These are phyloP conservation scores for Talaromyces sp. DNA, from an alignment of 2,329 filamentous ascomycete species.

Conservation along the genomic window DNA sequence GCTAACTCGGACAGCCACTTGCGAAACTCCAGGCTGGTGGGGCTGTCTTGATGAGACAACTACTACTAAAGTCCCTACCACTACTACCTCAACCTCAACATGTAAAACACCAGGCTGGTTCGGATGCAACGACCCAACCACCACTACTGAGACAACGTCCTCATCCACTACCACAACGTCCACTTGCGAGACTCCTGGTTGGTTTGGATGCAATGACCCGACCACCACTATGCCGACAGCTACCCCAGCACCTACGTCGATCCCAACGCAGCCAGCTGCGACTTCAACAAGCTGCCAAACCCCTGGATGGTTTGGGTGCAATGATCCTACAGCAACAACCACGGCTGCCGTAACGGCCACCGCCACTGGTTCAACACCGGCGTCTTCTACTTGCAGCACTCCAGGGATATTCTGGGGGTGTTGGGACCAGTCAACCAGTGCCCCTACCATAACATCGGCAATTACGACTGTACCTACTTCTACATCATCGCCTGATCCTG, in stretches of 20 bases:
- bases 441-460: not conserved
- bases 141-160: conserved; percentile 18
- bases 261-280: not conserved
- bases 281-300: conserved; percentile 16
- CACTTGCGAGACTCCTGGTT: conserved; percentile 33
- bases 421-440: conserved; percentile 3
- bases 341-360: not conserved
- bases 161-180: conserved; percentile 24
- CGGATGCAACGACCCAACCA: conserved; percentile 43
- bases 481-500: not conserved
- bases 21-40: conserved; percentile 92
- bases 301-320: conserved; percentile 17
- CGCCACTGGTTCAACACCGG: not conserved
- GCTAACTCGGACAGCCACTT: conserved; percentile 76
- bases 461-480: not conserved
- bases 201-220: conserved; percentile 37
- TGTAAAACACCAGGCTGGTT: conserved; percentile 44
- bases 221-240: not conserved
- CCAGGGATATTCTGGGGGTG: conserved; percentile 7
- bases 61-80: conserved; percentile 28
- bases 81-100: conserved; percentile 36
- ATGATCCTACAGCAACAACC: conserved; percentile 7
- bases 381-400: not conserved
- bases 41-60: conserved; percentile 59
- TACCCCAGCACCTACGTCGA: conserved; percentile 9